A percentile compares a stretch with the other conserved stretches of the same genome.
phyloP scores from a whole-genome alignment of 1,139 yeast genomes.

The Yamadazyma blattariae region DNA sequence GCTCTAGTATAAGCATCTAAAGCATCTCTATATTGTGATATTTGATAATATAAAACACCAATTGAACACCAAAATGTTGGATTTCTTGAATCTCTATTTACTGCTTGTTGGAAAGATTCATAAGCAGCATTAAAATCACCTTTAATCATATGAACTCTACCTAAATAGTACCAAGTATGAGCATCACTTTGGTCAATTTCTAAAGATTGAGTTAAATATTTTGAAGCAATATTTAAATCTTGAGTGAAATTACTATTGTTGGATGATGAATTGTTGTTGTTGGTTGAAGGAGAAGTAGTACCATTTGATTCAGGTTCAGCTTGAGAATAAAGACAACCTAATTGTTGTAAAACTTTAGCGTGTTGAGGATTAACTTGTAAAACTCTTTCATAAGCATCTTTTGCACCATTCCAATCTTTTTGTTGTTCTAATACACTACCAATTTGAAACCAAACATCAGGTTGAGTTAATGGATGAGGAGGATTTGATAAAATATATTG shows the following conservation, averaged over 20 bases:
- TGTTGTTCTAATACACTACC: constrained; percentile 95
- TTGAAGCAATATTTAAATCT: constrained; percentile 80
- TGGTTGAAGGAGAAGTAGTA: constrained; percentile 19
- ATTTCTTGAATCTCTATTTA: constrained; percentile 90
- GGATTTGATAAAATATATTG: constrained; percentile 87
- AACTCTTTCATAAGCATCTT: constrained; percentile 93
- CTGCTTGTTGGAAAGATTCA: constrained; percentile 98
- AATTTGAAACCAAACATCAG: constrained; percentile 98
- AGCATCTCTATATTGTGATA: constrained; percentile 94
- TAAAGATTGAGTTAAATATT: constrained; percentile 77
- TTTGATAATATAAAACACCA: constrained; percentile 94
- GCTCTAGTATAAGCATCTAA: constrained; percentile 97
- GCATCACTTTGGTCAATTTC: constrained; percentile 92
- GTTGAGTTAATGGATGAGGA: constrained; percentile 92
- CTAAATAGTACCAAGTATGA: constrained; percentile 94
- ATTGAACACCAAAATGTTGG: constrained; percentile 99
- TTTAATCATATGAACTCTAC: constrained; percentile 94
- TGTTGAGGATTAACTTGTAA: constrained; percentile 88
- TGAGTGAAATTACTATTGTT: constrained; percentile 37
- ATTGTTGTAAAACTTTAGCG: constrained; percentile 91
- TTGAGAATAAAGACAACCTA: constrained; percentile 94
- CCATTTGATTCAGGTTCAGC: constrained; percentile 36
- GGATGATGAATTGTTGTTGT: constrained; percentile 11
- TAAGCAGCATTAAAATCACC: constrained; percentile 95
- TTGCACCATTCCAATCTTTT: constrained; percentile 87